Percentiles rank a stretch among this genome's conserved stretches.
These are phyloP conservation scores for Alnus rubra DNA, from an alignment of 306 rosid species.

Conservation along the genomic window DNA sequence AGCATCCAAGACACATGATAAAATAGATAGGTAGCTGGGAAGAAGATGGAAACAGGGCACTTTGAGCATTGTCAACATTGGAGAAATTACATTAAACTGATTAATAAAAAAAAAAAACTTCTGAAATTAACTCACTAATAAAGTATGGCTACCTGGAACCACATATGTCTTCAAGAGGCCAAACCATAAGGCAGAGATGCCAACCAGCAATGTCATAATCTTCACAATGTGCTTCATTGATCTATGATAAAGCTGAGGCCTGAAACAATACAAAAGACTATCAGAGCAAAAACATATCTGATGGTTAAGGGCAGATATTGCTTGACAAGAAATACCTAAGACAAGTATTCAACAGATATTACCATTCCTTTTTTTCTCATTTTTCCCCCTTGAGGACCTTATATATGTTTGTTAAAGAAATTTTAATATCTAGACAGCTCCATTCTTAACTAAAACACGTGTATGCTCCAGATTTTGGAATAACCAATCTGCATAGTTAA, in stretches of 20 bases:
- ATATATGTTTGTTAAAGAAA: no score
- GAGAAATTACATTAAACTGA: background rate
- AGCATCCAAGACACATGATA: slow-evolving; percentile 55
- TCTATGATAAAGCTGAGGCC: background rate
- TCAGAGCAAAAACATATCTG: background rate
- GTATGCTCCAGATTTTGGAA: no score
- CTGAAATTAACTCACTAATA: slow-evolving; percentile 46
- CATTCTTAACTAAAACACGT: no score
- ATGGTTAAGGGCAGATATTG: background rate
- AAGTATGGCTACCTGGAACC: slow-evolving; percentile 41
- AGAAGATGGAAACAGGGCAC: slow-evolving; percentile 4
- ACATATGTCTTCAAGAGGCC: slow-evolving; percentile 42
- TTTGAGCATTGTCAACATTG: background rate
- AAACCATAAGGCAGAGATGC: slow-evolving; percentile 46
- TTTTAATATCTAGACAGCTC: no score
- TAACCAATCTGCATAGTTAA: no score
- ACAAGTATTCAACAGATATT: background rate
- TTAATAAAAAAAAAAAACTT: background rate
- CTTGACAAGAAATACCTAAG: background rate
- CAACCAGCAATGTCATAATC: slow-evolving; percentile 38
- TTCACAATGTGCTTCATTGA: slow-evolving; percentile 50
- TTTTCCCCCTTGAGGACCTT: no score
- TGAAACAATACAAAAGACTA: background rate
- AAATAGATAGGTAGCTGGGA: slow-evolving; percentile 51
- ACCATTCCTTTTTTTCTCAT: no score